Evolutionary conservation across 805 yeast species (phyloP).

Genomic region (Candida orba): DNA sequence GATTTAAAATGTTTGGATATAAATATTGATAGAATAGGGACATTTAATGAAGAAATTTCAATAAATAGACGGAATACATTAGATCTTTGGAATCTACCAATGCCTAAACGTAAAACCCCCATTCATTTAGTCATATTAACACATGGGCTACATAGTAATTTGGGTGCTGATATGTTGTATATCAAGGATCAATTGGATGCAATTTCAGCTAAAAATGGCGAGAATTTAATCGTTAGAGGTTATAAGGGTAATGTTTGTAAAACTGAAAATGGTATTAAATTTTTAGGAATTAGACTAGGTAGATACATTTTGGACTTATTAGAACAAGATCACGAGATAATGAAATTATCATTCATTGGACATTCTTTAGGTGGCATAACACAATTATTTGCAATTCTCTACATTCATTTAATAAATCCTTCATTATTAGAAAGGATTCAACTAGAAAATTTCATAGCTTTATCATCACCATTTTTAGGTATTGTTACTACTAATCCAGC

Average conservation of each 20-base stretch:
- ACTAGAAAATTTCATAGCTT: constrained; percentile 63
- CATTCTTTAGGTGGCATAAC: constrained; percentile 77
- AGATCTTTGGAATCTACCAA: constrained; percentile 68
- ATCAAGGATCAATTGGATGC: constrained; percentile 61
- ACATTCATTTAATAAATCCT: constrained; percentile 59
- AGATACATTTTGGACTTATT: constrained; percentile 50
- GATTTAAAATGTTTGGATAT: constrained; percentile 24
- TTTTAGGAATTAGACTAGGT: constrained; percentile 63
- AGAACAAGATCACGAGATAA: constrained; percentile 30
- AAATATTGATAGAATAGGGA: constrained; percentile 26
- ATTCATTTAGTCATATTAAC: constrained; percentile 64
- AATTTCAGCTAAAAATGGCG: constrained; percentile 31
- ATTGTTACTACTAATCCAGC: constrained; percentile 74
- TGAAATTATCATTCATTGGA: constrained; percentile 63
- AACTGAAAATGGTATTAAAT: constrained; percentile 74
- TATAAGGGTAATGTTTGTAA: constrained; percentile 65
- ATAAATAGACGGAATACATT: constrained; percentile 49
- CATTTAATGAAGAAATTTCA: constrained; percentile 28
- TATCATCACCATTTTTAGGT: constrained; percentile 74
- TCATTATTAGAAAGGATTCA: constrained; percentile 52
- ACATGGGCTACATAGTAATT: constrained; percentile 75
- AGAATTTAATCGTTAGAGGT: constrained; percentile 59
- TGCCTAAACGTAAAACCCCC: constrained; percentile 34
- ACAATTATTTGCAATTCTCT: constrained; percentile 73
- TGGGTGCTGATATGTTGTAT: constrained; percentile 68